These are phyloP conservation scores for Paragyromitra xinjiangensis DNA, from an alignment of 495 filamentous ascomycete species.

Conservation along the genomic window DNA sequence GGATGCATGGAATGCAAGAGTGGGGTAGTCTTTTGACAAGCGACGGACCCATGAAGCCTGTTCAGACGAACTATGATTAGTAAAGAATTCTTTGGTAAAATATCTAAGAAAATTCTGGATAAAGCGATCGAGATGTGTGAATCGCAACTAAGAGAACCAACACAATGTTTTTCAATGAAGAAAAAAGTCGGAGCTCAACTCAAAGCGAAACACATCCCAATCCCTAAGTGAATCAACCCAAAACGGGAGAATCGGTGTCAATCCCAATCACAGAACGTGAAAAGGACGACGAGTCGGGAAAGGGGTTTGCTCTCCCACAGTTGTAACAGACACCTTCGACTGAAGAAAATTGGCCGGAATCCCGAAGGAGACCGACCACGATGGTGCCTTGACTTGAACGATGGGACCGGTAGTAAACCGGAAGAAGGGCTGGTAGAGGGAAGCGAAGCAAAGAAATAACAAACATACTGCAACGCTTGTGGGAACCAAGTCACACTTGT, in stretches of 20 bases:
- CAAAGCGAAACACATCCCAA: conserved; percentile 70
- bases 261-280: conserved; percentile 61
- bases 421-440: conserved; percentile 49
- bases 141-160: conserved; percentile 97
- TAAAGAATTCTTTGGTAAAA: background rate
- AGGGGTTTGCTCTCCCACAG: conserved; percentile 87
- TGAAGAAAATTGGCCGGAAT: conserved; percentile 55
- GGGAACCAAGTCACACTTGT: conserved; percentile 97
- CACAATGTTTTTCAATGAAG: conserved; percentile 60
- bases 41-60: conserved; percentile 86
- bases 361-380: conserved; percentile 58
- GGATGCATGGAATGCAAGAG: conserved; percentile 89
- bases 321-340: conserved; percentile 96
- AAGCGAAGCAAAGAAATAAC: conserved; percentile 42
- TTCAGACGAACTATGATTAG: conserved; percentile 32
- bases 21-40: conserved; percentile 86
- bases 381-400: conserved; percentile 94
- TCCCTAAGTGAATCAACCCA: conserved; percentile 66
- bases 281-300: conserved; percentile 68
- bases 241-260: conserved; percentile 82
- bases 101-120: conserved; percentile 3
- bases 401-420: conserved; percentile 62
- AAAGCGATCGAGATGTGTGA: conserved; percentile 73
- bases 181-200: conserved; percentile 61
- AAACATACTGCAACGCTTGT: conserved; percentile 90